Evolutionary conservation across 2,329 filamentous ascomycete genomes (phyloP).

Genomic region (Aspergillus chevalieri): DNA sequence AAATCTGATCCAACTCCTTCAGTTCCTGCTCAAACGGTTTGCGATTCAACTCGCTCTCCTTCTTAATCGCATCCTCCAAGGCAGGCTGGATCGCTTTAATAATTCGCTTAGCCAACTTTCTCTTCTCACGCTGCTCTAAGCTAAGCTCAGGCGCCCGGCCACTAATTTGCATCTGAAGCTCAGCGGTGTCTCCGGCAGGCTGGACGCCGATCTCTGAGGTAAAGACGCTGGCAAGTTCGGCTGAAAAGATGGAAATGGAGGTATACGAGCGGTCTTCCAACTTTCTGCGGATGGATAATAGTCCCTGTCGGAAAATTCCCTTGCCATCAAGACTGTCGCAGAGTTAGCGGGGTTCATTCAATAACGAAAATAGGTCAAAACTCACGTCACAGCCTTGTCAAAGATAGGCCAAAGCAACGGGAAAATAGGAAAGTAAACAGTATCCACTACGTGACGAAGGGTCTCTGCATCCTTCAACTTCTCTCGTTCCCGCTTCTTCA

Average conservation of each 20-base stretch:
- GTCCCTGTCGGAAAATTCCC: conserved; percentile 48
- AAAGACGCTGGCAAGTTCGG: conserved; percentile 53
- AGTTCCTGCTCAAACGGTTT: conserved; percentile 64
- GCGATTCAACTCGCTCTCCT: conserved; percentile 73
- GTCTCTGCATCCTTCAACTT: conserved; percentile 73
- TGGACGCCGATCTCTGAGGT: conserved; percentile 49
- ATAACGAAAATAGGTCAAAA: conserved; percentile 16
- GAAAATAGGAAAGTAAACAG: conserved; percentile 83
- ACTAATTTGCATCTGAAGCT: conserved; percentile 48
- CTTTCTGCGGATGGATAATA: conserved; percentile 49
- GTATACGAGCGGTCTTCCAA: conserved; percentile 54
- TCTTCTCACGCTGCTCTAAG: conserved; percentile 70
- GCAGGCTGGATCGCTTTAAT: conserved; percentile 74
- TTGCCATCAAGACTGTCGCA: conserved; percentile 44
- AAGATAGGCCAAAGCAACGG: conserved; percentile 71
- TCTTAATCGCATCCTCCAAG: conserved; percentile 67
- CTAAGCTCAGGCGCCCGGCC: conserved; percentile 39
- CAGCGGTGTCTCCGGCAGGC: conserved; percentile 39
- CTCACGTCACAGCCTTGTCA: conserved; percentile 75
- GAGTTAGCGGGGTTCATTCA: conserved; percentile 9
- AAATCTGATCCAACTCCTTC: conserved; percentile 65
- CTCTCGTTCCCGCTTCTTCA: conserved; percentile 68
- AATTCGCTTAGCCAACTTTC: conserved; percentile 82
- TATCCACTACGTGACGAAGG: conserved; percentile 74
- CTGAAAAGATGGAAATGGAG: conserved; percentile 55